Conservation (phyloP, 352 stramenopile genomes). For the Lagenidium giganteum region DNA sequence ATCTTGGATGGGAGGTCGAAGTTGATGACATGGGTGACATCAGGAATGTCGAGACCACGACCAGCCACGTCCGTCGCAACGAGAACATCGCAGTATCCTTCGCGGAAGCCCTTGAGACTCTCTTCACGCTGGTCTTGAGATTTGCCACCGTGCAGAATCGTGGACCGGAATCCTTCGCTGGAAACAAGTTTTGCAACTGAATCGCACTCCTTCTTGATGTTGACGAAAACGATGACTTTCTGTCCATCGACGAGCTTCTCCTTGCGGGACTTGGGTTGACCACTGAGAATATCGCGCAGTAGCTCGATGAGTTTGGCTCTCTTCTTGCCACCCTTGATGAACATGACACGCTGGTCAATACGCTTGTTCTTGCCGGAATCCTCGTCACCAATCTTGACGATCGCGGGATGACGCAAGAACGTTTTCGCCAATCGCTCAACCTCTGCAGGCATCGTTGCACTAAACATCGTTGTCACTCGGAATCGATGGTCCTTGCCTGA, state of each 20-base stretch:
- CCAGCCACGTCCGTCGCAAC: constrained; percentile 94
- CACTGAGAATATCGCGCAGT: constrained; percentile 80
- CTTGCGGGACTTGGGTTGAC: constrained; percentile 57
- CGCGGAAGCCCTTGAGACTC: constrained; percentile 87
- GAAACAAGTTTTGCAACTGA: constrained; percentile 92
- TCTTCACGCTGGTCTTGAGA: constrained; percentile 95
- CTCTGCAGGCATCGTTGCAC: constrained; percentile 97
- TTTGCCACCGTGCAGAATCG: constrained; percentile 97
- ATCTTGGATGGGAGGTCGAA: constrained; percentile 98
- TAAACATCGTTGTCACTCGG: constrained; percentile 96
- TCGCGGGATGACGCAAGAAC: constrained; percentile 95
- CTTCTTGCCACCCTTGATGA: constrained; percentile 92
- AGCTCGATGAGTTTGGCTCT: constrained; percentile 79
- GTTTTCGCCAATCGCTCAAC: constrained; percentile 97
- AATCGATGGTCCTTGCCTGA: constrained; percentile 61
- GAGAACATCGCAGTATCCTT: constrained; percentile 86
- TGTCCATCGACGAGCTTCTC: constrained; percentile 71
- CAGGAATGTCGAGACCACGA: constrained; percentile 97
- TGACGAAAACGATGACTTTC: constrained; percentile 99
- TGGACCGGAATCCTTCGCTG: constrained; percentile 83
- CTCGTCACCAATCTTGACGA: constrained; percentile 98
- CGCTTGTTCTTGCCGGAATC: constrained; percentile 98
- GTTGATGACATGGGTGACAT: constrained; percentile 99
- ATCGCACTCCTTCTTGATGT: constrained; percentile 98
- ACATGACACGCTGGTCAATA: constrained; percentile 96